phyloP scores from a whole-genome alignment of 345 rosid species.

The Pugionium cornutum region DNA sequence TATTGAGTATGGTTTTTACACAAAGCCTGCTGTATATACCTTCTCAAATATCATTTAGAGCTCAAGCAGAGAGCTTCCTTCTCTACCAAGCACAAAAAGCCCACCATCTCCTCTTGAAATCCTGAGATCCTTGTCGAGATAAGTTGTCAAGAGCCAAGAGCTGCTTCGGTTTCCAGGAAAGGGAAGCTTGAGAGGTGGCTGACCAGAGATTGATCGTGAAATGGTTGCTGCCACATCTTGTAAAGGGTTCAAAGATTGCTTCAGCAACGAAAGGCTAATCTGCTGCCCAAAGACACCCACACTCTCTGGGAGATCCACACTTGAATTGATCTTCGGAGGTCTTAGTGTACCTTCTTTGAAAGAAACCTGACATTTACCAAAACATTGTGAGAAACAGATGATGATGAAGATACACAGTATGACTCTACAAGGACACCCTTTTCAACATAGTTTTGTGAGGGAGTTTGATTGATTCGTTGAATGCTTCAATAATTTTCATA shows the following conservation, averaged over 20 bases:
- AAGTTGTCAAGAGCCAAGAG: constrained; percentile 89
- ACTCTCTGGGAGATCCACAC: constrained; percentile 68
- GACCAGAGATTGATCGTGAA: constrained; percentile 71
- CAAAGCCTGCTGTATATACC: constrained; percentile 39
- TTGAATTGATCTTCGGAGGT: constrained; percentile 84
- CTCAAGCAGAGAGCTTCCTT: constrained; percentile 83
- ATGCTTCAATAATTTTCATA: background rate
- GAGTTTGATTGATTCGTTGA: background rate
- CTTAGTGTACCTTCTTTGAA: constrained; percentile 79
- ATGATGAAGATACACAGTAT: background rate
- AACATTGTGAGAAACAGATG: background rate
- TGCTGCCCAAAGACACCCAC: constrained; percentile 73
- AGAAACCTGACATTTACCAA: constrained; percentile 58
- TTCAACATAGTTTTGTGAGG: background rate
- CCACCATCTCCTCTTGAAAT: constrained; percentile 98
- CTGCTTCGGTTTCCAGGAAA: constrained; percentile 66
- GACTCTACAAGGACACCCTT: background rate
- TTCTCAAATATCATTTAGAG: constrained; percentile 32
- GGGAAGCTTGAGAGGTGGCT: constrained; percentile 78
- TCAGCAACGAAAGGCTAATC: constrained; percentile 62
- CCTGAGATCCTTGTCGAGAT: constrained; percentile 82
- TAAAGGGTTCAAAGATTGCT: constrained; percentile 73
- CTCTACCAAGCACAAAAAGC: constrained; percentile 82
- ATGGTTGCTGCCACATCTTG: constrained; percentile 72
- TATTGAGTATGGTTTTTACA: constrained; percentile 18